A percentile compares a stretch with the other conserved stretches of the same genome.
These are phyloP conservation scores for Dothiorella sarmentorum DNA, from an alignment of 2,329 filamentous ascomycete species.

Conservation along the genomic window DNA sequence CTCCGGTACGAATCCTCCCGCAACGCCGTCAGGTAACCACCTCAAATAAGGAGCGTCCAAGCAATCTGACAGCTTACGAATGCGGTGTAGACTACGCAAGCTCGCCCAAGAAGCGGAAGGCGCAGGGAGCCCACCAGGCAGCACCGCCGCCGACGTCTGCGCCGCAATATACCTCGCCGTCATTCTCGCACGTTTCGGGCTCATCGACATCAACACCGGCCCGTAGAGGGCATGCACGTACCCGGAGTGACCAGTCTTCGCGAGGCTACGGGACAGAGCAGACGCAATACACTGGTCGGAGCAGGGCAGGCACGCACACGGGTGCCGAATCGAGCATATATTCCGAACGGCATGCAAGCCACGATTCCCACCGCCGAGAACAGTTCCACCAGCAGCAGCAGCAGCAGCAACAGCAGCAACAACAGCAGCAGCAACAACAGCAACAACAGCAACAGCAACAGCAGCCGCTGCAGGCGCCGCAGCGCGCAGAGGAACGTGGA, in stretches of 20 bases:
- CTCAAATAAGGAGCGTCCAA: constrained; percentile 33
- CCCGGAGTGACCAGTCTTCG: constrained; percentile 17
- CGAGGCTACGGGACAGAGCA: constrained; percentile 2
- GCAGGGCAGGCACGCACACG: constrained; percentile 13
- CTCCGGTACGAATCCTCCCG: constrained; percentile 61
- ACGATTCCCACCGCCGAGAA: constrained; percentile 8
- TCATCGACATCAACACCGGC: constrained; percentile 16
- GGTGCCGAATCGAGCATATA: constrained; percentile 16
- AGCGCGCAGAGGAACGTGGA: not conserved
- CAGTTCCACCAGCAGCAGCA: not conserved
- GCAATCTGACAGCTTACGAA: constrained; percentile 41
- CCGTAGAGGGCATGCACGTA: constrained; percentile 16
- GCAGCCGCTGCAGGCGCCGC: not conserved
- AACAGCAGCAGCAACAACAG: not conserved
- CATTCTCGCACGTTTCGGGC: constrained; percentile 17
- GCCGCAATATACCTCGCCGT: constrained; percentile 38
- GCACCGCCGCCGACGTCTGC: constrained; percentile 51
- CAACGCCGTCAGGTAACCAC: constrained; percentile 66
- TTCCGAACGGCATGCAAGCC: constrained; percentile 16
- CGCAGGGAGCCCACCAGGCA: constrained; percentile 52
- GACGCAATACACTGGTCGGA: constrained; percentile 12
- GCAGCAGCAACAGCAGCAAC: not conserved
- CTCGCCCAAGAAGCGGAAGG: constrained; percentile 83
- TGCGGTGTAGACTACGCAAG: constrained; percentile 62
- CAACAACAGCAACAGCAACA: not conserved